phyloP scores from a whole-genome alignment of 805 yeast genomes.

The Ogataea populi-albae region DNA sequence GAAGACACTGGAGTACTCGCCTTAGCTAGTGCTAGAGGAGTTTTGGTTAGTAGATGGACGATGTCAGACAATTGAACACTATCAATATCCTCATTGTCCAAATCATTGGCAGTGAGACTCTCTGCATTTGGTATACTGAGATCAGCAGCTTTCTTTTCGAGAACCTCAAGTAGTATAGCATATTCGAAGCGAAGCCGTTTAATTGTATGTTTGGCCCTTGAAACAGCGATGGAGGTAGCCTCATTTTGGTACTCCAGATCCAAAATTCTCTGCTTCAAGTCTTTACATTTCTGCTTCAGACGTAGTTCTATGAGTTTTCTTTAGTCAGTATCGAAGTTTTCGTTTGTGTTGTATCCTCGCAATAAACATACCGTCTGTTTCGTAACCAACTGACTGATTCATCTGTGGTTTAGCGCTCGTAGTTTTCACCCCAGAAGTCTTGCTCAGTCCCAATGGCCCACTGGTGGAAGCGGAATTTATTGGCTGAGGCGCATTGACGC shows the following conservation, averaged over 20 bases:
- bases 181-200: conserved; percentile 81
- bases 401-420: not conserved
- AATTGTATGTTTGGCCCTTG: conserved; percentile 71
- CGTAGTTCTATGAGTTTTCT: conserved; percentile 29
- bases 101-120: conserved; percentile 22
- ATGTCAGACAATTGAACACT: conserved; percentile 27
- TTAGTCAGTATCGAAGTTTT: not conserved
- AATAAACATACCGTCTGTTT: conserved; percentile 1
- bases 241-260: conserved; percentile 80
- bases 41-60: conserved; percentile 25
- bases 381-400: not conserved
- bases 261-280: conserved; percentile 61
- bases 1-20: conserved; percentile 12
- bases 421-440: not conserved
- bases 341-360: conserved; percentile 2
- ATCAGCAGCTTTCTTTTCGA: conserved; percentile 54
- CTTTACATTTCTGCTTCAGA: conserved; percentile 66
- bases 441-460: not conserved
- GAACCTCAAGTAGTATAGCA: conserved; percentile 70
- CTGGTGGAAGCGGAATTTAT: no score
- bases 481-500: no score
- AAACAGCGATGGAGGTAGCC: conserved; percentile 67
- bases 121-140: conserved; percentile 25
- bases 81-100: conserved; percentile 29
- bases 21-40: conserved; percentile 26